Evolutionary conservation across 331 rosid species (phyloP), one percentile per base, ranked within the genome.

Genomic region (Telfairia occidentalis): DNA sequence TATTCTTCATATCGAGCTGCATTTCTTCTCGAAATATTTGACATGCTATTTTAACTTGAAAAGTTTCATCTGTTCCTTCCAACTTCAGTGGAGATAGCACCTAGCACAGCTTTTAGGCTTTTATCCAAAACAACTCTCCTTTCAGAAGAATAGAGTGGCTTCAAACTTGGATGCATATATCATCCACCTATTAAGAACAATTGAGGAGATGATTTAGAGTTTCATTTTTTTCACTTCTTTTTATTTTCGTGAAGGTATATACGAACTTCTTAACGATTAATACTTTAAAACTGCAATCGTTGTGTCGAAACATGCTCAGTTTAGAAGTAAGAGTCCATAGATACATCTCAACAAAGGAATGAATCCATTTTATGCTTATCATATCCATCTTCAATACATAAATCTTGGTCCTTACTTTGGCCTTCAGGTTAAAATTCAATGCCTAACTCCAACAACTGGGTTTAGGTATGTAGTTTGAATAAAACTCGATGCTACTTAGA

Each of bases 391-490:
- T 67, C 34, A 54, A 10, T 69, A 1, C 32, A 29, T 13, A 11
- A 37, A 5, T 11, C 28, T 61, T 46, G 63, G 37, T 38, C 35
- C 19, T 21, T 46, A 59, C 40, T 45, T 48, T 72, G 42, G 34
- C 40, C 16, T 78, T 59, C 84, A 88, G 90, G 86, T 86, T 57
- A 86, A 83, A 40, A 78, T 88, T 69, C n/a, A n/a, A n/a, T n/a
- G n/a, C n/a, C n/a, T n/a, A n/a, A n/a, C n/a, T n/a, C n/a, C n/a
- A n/a, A n/a, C n/a, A n/a, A n/a, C n/a, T n/a, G n/a, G n/a, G n/a
- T n/a, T n/a, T n/a, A n/a, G n/a, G n/a, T n/a, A n/a, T n/a, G n/a
- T n/a, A n/a, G n/a, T n/a, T n/a, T n/a, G n/a, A n/a, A n/a, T n/a
- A n/a, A n/a, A n/a, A n/a, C n/a, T n/a, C n/a, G 71, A 69, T 23